Percentiles rank a stretch among this genome's conserved stretches.
Evolutionary conservation across 208 protist genomes (phyloP).

Genomic region (Endotrypanum monterogeii): DNA sequence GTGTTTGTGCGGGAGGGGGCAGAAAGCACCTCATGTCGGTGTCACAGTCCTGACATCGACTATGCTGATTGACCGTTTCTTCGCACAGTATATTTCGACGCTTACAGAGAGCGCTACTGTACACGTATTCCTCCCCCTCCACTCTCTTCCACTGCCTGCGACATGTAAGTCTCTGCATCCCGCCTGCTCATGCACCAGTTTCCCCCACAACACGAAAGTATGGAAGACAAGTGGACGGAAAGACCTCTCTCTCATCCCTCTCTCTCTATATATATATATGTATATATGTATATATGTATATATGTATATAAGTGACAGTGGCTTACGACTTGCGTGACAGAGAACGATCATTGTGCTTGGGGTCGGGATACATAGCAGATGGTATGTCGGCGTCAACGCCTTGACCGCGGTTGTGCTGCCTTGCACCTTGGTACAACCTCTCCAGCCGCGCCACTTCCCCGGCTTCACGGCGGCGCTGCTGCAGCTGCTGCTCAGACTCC

Average conservation of each 20-base stretch:
- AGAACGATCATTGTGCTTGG: constrained; percentile 19
- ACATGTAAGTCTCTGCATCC: too few species aligned
- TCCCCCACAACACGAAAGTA: too few species aligned
- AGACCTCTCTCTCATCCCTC: background rate
- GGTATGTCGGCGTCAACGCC: background rate
- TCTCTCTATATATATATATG: background rate
- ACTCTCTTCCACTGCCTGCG: too few species aligned
- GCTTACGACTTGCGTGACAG: constrained; percentile 19
- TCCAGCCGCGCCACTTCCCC: constrained; percentile 68
- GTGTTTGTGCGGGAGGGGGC: too few species aligned
- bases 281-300: background rate
- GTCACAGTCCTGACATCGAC: too few species aligned
- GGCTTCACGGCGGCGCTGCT: constrained; percentile 31
- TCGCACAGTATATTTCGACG: too few species aligned
- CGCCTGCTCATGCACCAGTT: too few species aligned
- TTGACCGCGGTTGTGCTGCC: constrained; percentile 2
- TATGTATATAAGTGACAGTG: background rate
- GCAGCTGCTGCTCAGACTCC: constrained; percentile 55
- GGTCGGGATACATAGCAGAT: background rate
- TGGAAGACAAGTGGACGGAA: background rate
- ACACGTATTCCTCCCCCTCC: too few species aligned
- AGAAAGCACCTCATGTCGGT: too few species aligned
- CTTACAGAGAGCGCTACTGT: too few species aligned
- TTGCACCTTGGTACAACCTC: constrained; percentile 68
- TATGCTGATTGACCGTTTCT: too few species aligned